A percentile compares a stretch with the other conserved stretches of the same genome.
These are phyloP conservation scores for Ogataea philodendri DNA, from an alignment of 805 yeast genomes.

Conservation along the genomic window DNA sequence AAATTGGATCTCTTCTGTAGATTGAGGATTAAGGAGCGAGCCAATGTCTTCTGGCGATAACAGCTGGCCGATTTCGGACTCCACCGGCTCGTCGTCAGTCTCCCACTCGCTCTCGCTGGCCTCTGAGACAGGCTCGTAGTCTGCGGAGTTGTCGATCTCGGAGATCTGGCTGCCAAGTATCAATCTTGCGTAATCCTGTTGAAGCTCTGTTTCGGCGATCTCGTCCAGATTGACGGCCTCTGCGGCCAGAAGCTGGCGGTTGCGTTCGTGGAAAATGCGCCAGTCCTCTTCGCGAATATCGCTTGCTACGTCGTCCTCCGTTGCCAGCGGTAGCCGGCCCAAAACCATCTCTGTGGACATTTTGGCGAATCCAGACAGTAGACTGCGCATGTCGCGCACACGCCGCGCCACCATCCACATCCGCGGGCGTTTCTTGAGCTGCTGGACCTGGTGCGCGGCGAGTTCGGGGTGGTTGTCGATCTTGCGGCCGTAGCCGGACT, in stretches of 20 bases:
- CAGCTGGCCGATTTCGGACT: conserved; percentile 1
- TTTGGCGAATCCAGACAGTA: conserved; percentile 8
- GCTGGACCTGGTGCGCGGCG: conserved; percentile 14
- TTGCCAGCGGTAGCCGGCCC: not conserved
- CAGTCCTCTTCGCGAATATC: conserved; percentile 12
- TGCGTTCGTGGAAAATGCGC: conserved; percentile 7
- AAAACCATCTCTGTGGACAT: not conserved
- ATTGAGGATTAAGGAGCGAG: conserved; percentile 25
- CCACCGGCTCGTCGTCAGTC: conserved; percentile 14
- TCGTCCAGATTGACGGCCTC: conserved; percentile 3
- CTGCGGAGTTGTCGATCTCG: conserved; percentile 15
- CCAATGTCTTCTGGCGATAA: conserved; percentile 24
- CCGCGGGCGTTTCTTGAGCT: conserved; percentile 8
- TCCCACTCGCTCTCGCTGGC: conserved; percentile 11
- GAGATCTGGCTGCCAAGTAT: conserved; percentile 12
- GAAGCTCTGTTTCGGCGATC: conserved; percentile 12
- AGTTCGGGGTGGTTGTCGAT: conserved; percentile 30
- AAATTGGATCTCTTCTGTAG: conserved; percentile 27
- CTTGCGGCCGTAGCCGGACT: conserved; percentile 29
- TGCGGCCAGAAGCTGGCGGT: conserved; percentile 3
- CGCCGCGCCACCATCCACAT: conserved; percentile 23
- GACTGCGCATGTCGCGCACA: conserved; percentile 7
- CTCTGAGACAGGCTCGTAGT: conserved; percentile 12
- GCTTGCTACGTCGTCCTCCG: not conserved
- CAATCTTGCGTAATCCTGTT: conserved; percentile 11